A percentile compares a stretch with the other conserved stretches of the same genome.
Conservation (phyloP, 1,139 yeast species). For the Trichomonascaceae sp. region DNA sequence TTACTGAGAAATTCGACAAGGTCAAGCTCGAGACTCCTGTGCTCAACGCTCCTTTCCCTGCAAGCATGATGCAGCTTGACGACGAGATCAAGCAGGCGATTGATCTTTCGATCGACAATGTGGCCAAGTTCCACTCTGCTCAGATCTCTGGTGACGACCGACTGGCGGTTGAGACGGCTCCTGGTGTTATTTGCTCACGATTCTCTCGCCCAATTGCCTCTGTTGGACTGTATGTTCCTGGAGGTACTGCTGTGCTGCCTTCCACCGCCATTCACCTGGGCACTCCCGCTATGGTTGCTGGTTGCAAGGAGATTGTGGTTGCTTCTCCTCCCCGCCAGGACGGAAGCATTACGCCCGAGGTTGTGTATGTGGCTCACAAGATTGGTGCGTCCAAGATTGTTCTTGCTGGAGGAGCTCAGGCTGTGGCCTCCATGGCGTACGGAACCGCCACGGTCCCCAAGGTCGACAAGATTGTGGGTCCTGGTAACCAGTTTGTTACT, state of each 20-base stretch:
- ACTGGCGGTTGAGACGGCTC: conserved; percentile 80
- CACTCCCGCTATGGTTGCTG: conserved; percentile 98
- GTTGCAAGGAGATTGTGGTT: conserved; percentile 81
- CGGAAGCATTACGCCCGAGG: conserved; percentile 92
- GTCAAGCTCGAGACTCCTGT: conserved; percentile 63
- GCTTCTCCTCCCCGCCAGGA: conserved; percentile 98
- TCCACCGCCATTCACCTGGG: conserved; percentile 97
- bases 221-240: conserved; percentile 94
- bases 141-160: conserved; percentile 47
- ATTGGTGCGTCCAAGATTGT: conserved; percentile 84
- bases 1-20: conserved; percentile 82
- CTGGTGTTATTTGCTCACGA: conserved; percentile 89
- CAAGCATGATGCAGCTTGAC: conserved; percentile 58
- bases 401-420: conserved; percentile 98
- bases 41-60: conserved; percentile 75
- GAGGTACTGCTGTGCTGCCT: conserved; percentile 97
- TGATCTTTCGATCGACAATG: conserved; percentile 79
- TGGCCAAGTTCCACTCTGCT: conserved; percentile 85
- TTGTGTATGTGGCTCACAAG: conserved; percentile 92
- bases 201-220: conserved; percentile 89
- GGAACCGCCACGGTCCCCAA: conserved; percentile 89
- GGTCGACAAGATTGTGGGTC: conserved; percentile 94
- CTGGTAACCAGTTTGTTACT: conserved; percentile 97
- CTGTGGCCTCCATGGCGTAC: conserved; percentile 96
- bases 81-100: conserved; percentile 74